A percentile compares a stretch with the other conserved stretches of the same genome.
Conservation (phyloP, 495 filamentous ascomycete genomes). For the Hypoxylon trugodes region DNA sequence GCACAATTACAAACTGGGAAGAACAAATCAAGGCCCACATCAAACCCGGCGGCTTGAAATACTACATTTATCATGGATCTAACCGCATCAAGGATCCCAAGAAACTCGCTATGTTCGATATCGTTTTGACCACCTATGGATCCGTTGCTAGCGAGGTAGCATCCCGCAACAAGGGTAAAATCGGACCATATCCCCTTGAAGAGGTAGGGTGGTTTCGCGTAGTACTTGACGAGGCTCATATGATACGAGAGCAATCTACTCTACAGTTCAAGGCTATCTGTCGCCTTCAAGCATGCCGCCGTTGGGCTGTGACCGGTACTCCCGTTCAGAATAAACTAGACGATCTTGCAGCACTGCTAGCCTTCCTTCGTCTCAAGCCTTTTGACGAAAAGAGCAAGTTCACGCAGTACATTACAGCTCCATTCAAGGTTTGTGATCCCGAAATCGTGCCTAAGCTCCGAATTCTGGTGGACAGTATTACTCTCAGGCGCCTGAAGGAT, state of each 20-base stretch:
- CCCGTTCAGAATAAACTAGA: slow-evolving; percentile 92
- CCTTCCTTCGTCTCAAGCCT: slow-evolving; percentile 84
- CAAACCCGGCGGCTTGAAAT: slow-evolving; percentile 63
- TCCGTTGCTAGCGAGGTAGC: slow-evolving; percentile 82
- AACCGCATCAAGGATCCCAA: slow-evolving; percentile 72
- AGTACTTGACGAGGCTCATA: slow-evolving; percentile 94
- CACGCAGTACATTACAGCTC: slow-evolving; percentile 76
- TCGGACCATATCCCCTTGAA: slow-evolving; percentile 70
- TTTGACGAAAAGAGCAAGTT: slow-evolving; percentile 84
- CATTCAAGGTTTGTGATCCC: slow-evolving; percentile 82
- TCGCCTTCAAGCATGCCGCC: slow-evolving; percentile 77
- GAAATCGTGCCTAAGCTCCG: slow-evolving; percentile 85
- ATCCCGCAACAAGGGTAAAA: slow-evolving; percentile 64
- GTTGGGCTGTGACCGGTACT: slow-evolving; percentile 96
- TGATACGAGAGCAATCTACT: slow-evolving; percentile 85
- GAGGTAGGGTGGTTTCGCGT: slow-evolving; percentile 92
- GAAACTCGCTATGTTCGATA: slow-evolving; percentile 74
- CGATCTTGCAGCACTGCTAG: slow-evolving; percentile 88
- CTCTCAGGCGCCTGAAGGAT: slow-evolving; percentile 90
- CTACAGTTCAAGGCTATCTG: slow-evolving; percentile 85
- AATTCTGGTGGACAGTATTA: slow-evolving; percentile 91
- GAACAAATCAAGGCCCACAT: slow-evolving; percentile 87
- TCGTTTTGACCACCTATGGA: slow-evolving; percentile 92
- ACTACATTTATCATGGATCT: slow-evolving; percentile 85
- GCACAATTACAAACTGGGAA: slow-evolving; percentile 91